phyloP scores from a whole-genome alignment of 2,329 filamentous ascomycete species.

The Sclerotinia minor region DNA sequence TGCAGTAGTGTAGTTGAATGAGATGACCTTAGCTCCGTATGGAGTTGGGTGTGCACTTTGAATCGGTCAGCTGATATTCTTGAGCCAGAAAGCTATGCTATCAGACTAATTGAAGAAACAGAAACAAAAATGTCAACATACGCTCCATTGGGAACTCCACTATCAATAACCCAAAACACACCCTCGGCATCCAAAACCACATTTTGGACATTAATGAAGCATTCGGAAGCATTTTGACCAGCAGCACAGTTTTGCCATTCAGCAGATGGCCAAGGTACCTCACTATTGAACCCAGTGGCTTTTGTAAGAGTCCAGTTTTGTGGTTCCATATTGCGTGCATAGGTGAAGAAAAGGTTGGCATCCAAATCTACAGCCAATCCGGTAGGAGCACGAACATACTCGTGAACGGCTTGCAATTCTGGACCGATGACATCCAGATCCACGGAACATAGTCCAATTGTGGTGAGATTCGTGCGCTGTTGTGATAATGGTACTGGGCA shows the following conservation, averaged over 20 bases:
- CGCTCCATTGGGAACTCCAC: conserved; percentile 12
- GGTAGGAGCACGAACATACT: not conserved
- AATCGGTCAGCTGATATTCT: not conserved
- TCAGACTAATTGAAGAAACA: not conserved
- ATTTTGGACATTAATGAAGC: conserved; percentile 8
- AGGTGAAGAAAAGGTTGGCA: conserved; percentile 11
- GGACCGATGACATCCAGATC: conserved; percentile 14
- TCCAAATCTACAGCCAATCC: not conserved
- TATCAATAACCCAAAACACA: conserved; percentile 4
- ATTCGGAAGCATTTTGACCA: conserved; percentile 8
- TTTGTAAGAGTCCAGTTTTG: conserved; percentile 8
- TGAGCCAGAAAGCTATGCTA: not conserved
- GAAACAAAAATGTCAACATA: not conserved
- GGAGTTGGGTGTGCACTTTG: not conserved
- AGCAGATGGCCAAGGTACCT: conserved; percentile 13
- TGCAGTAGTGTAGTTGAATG: conserved; percentile 11
- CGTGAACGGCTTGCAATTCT: conserved; percentile 4
- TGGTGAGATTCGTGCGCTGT: not conserved
- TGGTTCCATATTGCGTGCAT: conserved; percentile 9
- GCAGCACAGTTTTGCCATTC: conserved; percentile 9
- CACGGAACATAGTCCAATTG: not conserved
- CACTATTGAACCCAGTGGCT: conserved; percentile 2
- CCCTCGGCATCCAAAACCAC: conserved; percentile 3
- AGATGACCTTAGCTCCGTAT: conserved; percentile 7
- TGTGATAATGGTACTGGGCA: conserved; percentile 1